A percentile compares a stretch with the other conserved stretches of the same genome.
These are phyloP conservation scores for Wallacemonas collosoma DNA, from an alignment of 208 protist species.

Conservation along the genomic window DNA sequence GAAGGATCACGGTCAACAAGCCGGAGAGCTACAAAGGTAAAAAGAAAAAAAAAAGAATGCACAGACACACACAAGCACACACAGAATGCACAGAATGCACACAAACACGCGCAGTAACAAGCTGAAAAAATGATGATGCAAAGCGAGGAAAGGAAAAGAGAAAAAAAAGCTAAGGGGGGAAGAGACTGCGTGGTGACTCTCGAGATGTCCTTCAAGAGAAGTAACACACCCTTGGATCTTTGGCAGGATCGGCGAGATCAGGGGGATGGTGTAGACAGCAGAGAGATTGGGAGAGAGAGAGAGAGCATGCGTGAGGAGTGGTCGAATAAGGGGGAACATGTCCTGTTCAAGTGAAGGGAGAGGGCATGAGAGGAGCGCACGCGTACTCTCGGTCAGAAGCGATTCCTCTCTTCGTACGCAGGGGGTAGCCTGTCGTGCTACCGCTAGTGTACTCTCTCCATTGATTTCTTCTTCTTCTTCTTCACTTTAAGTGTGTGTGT, in stretches of 20 bases:
- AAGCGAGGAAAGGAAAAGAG: background rate
- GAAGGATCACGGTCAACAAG: too few species aligned
- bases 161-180: background rate
- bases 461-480: too few species aligned
- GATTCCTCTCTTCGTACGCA: too few species aligned
- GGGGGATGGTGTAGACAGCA: background rate
- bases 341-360: background rate
- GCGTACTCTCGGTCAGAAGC: too few species aligned
- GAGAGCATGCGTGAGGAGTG: background rate
- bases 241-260: background rate
- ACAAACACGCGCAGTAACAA: background rate
- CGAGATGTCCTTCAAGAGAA: slow-evolving; percentile 5
- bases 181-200: background rate
- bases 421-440: too few species aligned
- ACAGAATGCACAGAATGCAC: background rate
- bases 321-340: too few species aligned
- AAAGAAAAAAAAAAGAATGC: background rate
- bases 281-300: background rate
- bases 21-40: too few species aligned
- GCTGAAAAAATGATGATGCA: background rate
- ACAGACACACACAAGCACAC: background rate
- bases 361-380: too few species aligned
- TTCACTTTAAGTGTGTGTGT: too few species aligned
- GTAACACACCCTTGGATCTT: background rate
- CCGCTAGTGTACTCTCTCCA: too few species aligned